Conservation (phyloP, 1,284 basidiomycete genomes). For the Amylostereum areolatum region DNA sequence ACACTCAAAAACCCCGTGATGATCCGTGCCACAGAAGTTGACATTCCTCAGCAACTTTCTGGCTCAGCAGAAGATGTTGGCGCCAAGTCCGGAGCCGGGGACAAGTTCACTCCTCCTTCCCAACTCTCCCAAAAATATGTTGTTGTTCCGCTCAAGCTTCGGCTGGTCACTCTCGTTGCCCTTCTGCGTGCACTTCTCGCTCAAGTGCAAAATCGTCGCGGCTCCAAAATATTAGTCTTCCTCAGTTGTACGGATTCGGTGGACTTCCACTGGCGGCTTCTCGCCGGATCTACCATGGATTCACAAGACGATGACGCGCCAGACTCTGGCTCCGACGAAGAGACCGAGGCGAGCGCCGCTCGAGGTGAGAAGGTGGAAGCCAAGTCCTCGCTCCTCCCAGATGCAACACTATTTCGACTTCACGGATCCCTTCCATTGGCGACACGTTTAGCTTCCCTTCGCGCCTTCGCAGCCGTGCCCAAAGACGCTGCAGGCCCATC, state of each 20-base stretch:
- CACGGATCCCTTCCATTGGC: slow-evolving; percentile 89
- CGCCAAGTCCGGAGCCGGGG: slow-evolving; percentile 19
- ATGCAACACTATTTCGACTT: slow-evolving; percentile 82
- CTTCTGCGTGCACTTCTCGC: slow-evolving; percentile 74
- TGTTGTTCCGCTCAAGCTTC: slow-evolving; percentile 88
- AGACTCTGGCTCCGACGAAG: slow-evolving; percentile 15
- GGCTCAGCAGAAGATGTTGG: slow-evolving; percentile 7
- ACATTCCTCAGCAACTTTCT: slow-evolving; percentile 24
- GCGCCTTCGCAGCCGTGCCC: slow-evolving; percentile 64
- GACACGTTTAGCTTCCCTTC: slow-evolving; percentile 78
- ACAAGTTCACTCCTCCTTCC: slow-evolving; percentile 88
- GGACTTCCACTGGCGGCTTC: slow-evolving; percentile 92
- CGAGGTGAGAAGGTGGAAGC: slow-evolving; percentile 42
- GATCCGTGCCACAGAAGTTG: slow-evolving; percentile 59
- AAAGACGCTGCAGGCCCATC: slow-evolving; percentile 22
- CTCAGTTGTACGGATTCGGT: slow-evolving; percentile 96
- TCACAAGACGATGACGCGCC: slow-evolving; percentile 20
- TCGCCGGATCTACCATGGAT: slow-evolving; percentile 77
- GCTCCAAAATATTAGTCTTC: slow-evolving; percentile 86
- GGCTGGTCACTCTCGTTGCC: slow-evolving; percentile 87
- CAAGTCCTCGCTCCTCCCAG: slow-evolving; percentile 75
- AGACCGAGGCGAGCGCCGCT: slow-evolving; percentile 14
- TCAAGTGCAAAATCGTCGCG: slow-evolving; percentile 42
- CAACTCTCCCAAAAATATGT: slow-evolving; percentile 95
- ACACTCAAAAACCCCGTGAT: slow-evolving; percentile 70